These are phyloP conservation scores for Verticillium zaregamsianum DNA, from an alignment of 2,329 filamentous ascomycete species.

Conservation along the genomic window DNA sequence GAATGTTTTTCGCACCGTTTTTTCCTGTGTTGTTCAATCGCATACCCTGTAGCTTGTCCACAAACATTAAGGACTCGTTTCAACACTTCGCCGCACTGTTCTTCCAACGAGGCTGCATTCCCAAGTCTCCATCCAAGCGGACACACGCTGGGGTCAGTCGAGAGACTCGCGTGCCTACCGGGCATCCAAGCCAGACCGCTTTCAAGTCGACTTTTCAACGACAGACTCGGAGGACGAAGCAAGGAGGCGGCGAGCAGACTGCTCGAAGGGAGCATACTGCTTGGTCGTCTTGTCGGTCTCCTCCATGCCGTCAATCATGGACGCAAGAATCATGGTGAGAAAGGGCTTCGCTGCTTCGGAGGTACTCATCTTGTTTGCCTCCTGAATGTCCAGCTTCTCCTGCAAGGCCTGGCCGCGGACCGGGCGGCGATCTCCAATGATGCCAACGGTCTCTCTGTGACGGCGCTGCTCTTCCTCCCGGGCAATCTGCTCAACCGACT, in stretches of 20 bases:
- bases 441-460: slow-evolving; percentile 27
- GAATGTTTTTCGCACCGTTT: neutral
- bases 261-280: slow-evolving; percentile 3
- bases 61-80: neutral
- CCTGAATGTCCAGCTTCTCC: slow-evolving; percentile 25
- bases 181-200: slow-evolving; percentile 3
- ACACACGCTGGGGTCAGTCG: slow-evolving; percentile 2
- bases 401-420: slow-evolving; percentile 19
- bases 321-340: slow-evolving; percentile 31
- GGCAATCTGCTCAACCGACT: slow-evolving; percentile 23
- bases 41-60: neutral
- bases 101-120: slow-evolving; percentile 5
- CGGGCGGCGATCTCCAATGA: slow-evolving; percentile 31
- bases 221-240: slow-evolving; percentile 2
- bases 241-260: slow-evolving; percentile 4
- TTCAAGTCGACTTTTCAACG: slow-evolving; percentile 4
- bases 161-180: neutral
- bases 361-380: slow-evolving; percentile 32
- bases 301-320: slow-evolving; percentile 14
- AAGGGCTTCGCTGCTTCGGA: slow-evolving; percentile 36
- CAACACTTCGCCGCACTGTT: neutral
- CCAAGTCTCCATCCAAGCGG: slow-evolving; percentile 13
- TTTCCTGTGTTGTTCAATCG: neutral
- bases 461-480: slow-evolving; percentile 23
- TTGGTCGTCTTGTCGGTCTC: neutral